Percentiles rank a stretch among this genome's conserved stretches.
These are phyloP conservation scores for Apiospora phragmitis DNA, from an alignment of 2,329 filamentous ascomycete genomes.

Conservation along the genomic window DNA sequence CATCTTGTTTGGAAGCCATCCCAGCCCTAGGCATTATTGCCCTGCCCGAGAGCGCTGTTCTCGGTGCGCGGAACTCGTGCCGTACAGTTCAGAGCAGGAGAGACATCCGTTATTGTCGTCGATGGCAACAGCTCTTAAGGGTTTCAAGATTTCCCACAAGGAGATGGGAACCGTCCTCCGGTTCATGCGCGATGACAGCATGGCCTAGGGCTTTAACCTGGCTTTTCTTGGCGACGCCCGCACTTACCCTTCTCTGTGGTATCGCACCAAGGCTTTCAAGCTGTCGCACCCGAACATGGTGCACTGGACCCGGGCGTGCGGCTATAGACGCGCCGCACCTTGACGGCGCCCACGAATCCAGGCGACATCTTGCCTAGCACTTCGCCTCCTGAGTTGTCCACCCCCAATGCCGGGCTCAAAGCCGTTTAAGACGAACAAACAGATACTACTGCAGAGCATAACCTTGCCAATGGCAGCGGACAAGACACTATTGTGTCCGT, in stretches of 20 bases:
- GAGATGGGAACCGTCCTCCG: conserved; percentile 63
- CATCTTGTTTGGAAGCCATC: too few species aligned
- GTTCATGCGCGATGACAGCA: conserved; percentile 81
- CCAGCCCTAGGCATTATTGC: too few species aligned
- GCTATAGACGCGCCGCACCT: too few species aligned
- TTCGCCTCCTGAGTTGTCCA: background rate
- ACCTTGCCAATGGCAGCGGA: background rate
- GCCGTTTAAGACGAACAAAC: too few species aligned
- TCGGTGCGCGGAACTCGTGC: conserved; percentile 48
- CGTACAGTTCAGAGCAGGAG: conserved; percentile 45
- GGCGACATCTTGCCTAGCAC: too few species aligned
- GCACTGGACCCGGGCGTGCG: too few species aligned
- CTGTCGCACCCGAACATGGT: conserved; percentile 43
- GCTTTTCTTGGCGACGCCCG: conserved; percentile 46
- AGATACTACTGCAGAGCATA: too few species aligned
- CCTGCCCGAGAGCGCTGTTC: too few species aligned
- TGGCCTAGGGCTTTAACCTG: conserved; percentile 70
- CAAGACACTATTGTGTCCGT: too few species aligned
- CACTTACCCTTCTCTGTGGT: conserved; percentile 45
- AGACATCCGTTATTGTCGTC: conserved; percentile 30
- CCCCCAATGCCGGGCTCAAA: background rate
- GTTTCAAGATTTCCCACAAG: too few species aligned
- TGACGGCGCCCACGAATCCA: too few species aligned
- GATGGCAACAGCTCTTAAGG: too few species aligned
- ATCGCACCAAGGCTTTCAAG: conserved; percentile 46